These are phyloP conservation scores for Chlorella sp. DNA, from an alignment of 139 green algal species.

Conservation along the genomic window DNA sequence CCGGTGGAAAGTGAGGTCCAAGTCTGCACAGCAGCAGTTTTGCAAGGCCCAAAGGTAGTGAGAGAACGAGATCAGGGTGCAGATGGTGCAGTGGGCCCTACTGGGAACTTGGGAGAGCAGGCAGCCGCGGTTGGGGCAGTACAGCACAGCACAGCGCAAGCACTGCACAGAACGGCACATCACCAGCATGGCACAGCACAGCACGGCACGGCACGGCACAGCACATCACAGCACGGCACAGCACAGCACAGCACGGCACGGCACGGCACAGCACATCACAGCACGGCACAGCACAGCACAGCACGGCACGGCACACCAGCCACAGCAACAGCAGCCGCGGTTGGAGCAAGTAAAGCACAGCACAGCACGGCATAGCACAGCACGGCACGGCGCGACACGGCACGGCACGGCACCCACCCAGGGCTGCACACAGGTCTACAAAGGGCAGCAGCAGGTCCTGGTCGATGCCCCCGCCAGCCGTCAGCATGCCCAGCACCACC, in stretches of 20 bases:
- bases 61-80: too few species aligned
- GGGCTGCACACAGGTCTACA: constrained; percentile 21
- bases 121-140: too few species aligned
- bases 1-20: constrained; percentile 53
- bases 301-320: neutral
- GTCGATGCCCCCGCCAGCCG: neutral
- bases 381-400: neutral
- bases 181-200: too few species aligned
- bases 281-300: neutral
- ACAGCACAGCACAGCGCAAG: too few species aligned
- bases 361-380: neutral
- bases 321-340: too few species aligned
- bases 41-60: too few species aligned
- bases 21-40: neutral
- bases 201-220: too few species aligned
- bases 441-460: constrained; percentile 15
- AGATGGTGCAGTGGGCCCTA: neutral
- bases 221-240: neutral
- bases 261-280: neutral
- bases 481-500: constrained; percentile 40
- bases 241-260: neutral
- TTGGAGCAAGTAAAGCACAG: neutral
- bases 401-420: neutral
- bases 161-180: too few species aligned
- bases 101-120: too few species aligned